A percentile compares a stretch with the other conserved stretches of the same genome.
Evolutionary conservation across 164 flowering plant species (phyloP).

Genomic region (Vitis rupestris): DNA sequence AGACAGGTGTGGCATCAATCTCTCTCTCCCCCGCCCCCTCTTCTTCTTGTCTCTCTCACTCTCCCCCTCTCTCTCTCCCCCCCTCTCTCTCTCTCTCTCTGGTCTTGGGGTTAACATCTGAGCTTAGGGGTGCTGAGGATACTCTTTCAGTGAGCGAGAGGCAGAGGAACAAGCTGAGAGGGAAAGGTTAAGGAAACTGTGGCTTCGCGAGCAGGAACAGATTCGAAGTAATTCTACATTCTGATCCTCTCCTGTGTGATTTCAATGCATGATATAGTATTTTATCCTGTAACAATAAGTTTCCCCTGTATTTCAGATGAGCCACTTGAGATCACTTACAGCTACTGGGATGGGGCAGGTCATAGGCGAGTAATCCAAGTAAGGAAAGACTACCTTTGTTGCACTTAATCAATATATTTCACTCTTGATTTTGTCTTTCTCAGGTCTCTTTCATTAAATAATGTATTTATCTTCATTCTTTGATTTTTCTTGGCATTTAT

Average conservation of each 20-base stretch:
- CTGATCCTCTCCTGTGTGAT: background rate
- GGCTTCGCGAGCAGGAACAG: slow-evolving; percentile 86
- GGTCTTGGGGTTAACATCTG: slow-evolving; percentile 31
- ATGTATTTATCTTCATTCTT: background rate
- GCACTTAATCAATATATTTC: background rate
- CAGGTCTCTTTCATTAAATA: background rate
- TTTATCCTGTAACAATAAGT: slow-evolving; percentile 13
- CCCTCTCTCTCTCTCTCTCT: background rate
- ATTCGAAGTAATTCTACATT: slow-evolving; percentile 65
- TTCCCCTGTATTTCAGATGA: slow-evolving; percentile 56
- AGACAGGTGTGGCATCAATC: slow-evolving; percentile 68
- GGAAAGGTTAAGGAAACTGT: slow-evolving; percentile 79
- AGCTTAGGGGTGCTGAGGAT: slow-evolving; percentile 54
- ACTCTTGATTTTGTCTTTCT: background rate
- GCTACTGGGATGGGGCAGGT: slow-evolving; percentile 99
- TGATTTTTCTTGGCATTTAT: background rate
- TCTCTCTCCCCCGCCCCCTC: background rate
- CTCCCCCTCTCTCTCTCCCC: background rate
- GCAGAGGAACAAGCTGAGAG: slow-evolving; percentile 99
- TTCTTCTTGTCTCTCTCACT: background rate
- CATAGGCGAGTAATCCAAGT: slow-evolving; percentile 92
- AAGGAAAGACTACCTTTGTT: slow-evolving; percentile 14
- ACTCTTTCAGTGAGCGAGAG: slow-evolving; percentile 92
- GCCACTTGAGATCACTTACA: slow-evolving; percentile 94
- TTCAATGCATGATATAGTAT: background rate